Percentiles rank a stretch among this genome's conserved stretches.
Evolutionary conservation across 176 grass and related monocot species (phyloP).

Genomic region (Zoysia pacifica): DNA sequence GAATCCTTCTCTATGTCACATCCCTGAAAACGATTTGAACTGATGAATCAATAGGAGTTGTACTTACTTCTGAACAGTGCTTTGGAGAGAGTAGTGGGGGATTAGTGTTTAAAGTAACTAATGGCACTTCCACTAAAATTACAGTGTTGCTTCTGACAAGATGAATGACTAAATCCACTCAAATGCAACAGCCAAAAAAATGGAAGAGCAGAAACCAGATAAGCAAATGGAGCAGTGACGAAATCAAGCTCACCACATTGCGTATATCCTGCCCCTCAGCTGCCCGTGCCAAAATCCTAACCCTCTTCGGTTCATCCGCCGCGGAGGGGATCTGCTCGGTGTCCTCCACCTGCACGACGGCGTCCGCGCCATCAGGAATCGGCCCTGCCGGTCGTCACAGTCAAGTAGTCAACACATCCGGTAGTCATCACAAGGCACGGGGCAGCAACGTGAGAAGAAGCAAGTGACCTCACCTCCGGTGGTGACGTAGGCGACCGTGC

Average conservation of each 20-base stretch:
- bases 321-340: slow-evolving; percentile 46
- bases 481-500: slow-evolving; percentile 79
- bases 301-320: slow-evolving; percentile 55
- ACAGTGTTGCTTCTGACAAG: background rate
- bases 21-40: slow-evolving; percentile 54
- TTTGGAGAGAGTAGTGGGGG: background rate
- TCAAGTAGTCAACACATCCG: background rate
- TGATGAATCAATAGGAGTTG: background rate
- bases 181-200: background rate
- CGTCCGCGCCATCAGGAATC: slow-evolving; percentile 83
- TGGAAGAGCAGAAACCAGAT: background rate
- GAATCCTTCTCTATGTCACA: slow-evolving; percentile 88
- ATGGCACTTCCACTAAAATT: background rate
- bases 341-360: slow-evolving; percentile 93
- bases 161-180: slow-evolving; percentile 1
- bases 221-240: background rate
- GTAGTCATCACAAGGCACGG: background rate
- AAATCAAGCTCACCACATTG: slow-evolving; percentile 55
- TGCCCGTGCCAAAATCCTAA: slow-evolving; percentile 60
- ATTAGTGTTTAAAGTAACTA: background rate
- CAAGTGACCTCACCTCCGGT: slow-evolving; percentile 60
- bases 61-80: background rate
- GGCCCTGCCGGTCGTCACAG: slow-evolving; percentile 48
- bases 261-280: slow-evolving; percentile 60
- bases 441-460: background rate